Conservation (phyloP, 2,329 filamentous ascomycete genomes). For the Colletotrichum melonis region DNA sequence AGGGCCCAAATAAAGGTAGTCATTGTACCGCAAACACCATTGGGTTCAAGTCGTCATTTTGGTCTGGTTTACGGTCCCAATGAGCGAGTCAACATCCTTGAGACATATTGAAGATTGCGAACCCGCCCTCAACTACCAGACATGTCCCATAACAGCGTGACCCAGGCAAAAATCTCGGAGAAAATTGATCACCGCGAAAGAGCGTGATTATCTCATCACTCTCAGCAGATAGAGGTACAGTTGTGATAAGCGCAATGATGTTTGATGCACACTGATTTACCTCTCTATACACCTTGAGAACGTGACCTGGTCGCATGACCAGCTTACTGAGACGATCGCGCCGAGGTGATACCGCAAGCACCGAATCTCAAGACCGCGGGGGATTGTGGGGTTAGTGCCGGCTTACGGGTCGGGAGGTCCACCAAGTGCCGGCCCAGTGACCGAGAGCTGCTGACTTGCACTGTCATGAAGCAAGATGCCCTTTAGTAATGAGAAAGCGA, state of each 20-base stretch:
- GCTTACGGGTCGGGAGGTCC: slow-evolving; percentile 19
- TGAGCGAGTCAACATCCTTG: neutral
- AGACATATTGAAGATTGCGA: neutral
- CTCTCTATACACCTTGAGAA: neutral
- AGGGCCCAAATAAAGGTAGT: neutral
- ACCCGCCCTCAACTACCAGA: neutral
- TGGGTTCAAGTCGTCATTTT: neutral
- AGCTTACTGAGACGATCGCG: neutral
- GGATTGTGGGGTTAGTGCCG: slow-evolving; percentile 33
- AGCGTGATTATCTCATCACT: no score
- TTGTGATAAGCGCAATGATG: neutral
- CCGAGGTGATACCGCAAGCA: slow-evolving; percentile 23
- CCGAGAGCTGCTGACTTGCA: slow-evolving; percentile 23
- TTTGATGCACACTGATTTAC: neutral
- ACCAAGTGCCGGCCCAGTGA: slow-evolving; percentile 31
- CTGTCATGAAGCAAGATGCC: slow-evolving; percentile 1
- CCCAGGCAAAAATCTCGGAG: neutral
- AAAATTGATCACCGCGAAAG: no score
- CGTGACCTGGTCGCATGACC: slow-evolving; percentile 30
- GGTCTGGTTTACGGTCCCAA: neutral
- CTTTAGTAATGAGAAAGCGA: neutral
- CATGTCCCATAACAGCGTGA: neutral
- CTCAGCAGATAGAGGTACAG: neutral
- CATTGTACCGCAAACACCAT: neutral
- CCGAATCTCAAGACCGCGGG: slow-evolving; percentile 16